Percentiles rank a stretch among this genome's conserved stretches.
These are phyloP conservation scores for Acacia confusa DNA, from an alignment of 306 rosid species.

Conservation along the genomic window DNA sequence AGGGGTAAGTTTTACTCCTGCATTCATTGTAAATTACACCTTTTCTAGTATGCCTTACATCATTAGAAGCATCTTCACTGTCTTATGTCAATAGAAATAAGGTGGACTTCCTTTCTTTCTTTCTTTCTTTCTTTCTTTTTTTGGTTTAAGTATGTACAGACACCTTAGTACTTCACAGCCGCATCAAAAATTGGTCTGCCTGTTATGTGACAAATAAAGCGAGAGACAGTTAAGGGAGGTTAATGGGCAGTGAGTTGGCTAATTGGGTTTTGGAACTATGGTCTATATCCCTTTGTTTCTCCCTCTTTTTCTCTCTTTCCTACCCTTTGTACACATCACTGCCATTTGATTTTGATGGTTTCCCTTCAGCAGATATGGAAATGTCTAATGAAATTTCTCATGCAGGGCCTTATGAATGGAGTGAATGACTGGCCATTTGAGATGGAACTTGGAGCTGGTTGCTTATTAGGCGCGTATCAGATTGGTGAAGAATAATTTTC, in stretches of 20 bases:
- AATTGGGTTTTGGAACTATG: neutral
- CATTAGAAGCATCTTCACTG: neutral
- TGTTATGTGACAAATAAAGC: neutral
- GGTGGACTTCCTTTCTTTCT: neutral
- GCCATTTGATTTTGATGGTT: neutral
- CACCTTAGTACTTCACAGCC: neutral
- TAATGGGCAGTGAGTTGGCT: neutral
- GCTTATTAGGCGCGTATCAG: conserved; percentile 32
- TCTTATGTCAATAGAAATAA: neutral
- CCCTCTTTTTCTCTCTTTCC: no score
- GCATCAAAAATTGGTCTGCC: neutral
- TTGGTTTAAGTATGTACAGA: neutral
- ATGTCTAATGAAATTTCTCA: conserved; percentile 29
- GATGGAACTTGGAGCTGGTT: conserved; percentile 40
- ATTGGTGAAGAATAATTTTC: conserved; percentile 39
- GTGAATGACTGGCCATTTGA: conserved; percentile 34
- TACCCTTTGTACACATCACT: no score
- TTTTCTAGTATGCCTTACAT: neutral
- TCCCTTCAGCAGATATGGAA: conserved; percentile 7
- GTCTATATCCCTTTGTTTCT: neutral
- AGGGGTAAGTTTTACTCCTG: conserved; percentile 44
- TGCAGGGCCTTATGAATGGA: conserved; percentile 47
- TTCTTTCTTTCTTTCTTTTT: no score
- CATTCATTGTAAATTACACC: neutral
- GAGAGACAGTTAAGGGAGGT: neutral